Base-by-base conservation (phyloP, 148 eudicot species). In the Selenicereus undatus region DNA sequence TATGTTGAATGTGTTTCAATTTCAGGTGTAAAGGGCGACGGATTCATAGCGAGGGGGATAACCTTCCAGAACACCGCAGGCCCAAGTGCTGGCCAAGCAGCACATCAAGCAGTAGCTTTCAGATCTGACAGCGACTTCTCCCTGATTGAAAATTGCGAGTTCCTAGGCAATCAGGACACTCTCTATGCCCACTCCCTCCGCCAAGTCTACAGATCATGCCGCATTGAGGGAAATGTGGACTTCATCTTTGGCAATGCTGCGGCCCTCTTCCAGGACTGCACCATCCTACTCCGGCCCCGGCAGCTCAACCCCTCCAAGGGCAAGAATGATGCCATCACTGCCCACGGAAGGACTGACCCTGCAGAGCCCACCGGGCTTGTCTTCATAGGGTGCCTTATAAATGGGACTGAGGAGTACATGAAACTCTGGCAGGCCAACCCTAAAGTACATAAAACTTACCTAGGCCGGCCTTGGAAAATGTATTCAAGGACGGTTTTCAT, bases 381-480 rank as follows among this genome's bases (percentile, higher is more conserved):
- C 26, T 90, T 94, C 27, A 83, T 88, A 13, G 86, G 90, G 30
- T 94, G 94, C 58, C 26, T 83, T 18, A 69, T 94, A 45, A 88
- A 88, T 27, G 97, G 98, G 17, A 94, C 97, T 2, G 82, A 91
- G 0, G 92, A 90, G 39, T 94, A 94, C 82, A 83, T 94, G 94
- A 84, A 65, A 2, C 39, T 93, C 72, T 93, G 91, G 82, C 27
- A 56, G 21, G 80, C 83, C 11, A 93, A 90, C 29, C 98, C 97
- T 0, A 89, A 82, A 36, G 92, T 87, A 18, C 97, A 94, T 71
- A 88, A 82, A 62, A 93, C 88, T 68, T 94, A 73, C 81, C 76
- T 94, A 39, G 98, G 98, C 74, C 86, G 98, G 69, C 98, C 98
- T 0, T 94, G 98, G 98, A 94, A 94, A 85, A 90, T 88, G 88